Evolutionary conservation across 2,329 filamentous ascomycete species (phyloP), one percentile per base, ranked within the genome.

Genomic region (Atkinsonella texensis): DNA sequence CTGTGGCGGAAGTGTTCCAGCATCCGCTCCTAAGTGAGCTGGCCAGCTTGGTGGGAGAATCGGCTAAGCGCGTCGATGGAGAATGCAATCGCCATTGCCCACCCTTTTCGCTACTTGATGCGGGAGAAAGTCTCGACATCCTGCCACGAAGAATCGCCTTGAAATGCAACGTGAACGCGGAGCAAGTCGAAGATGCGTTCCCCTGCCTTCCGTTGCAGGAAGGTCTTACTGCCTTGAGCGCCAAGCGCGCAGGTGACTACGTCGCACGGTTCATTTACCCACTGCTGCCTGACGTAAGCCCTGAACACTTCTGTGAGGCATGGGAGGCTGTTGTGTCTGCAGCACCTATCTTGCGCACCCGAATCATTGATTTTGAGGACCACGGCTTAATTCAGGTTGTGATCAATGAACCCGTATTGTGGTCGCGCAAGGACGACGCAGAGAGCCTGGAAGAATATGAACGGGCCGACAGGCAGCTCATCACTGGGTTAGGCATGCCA

Each of bases 201-300:
- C 74, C 74, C 0, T 75, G 73, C 58, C 73, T 73, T 0, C 68
- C 74, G 0, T 60, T 76, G 2, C 75, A 79, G 53, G 74, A 75
- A 58, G 73, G 69, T 1, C 65, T 79, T 3, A 68, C 78, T 59
- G 71, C 73, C 1, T 58, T 76, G 15, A 72, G 74, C 1, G 59
- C 18, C 64, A 68, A 52, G 72, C 71, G 56, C 62, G 69, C 45
- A 61, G 64, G 23, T 23, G 70, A 72, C 0, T 79, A 77, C 47
- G 67, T 76, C 1, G 71, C 71, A 4, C 72, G 71, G 50, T 65
- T 70, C 17, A 69, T 73, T 4, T 63, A 71, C 38, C 59, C 65
- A 44, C 61, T 75, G 2, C 31, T 54, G 0, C 54, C 59, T 7
- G 60, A 63, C 39, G 52, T 59, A 7, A 57, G 61, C 32, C 60